Base-by-base conservation (phyloP, 1,284 basidiomycete species). In the Trichosporon sp. region DNA sequence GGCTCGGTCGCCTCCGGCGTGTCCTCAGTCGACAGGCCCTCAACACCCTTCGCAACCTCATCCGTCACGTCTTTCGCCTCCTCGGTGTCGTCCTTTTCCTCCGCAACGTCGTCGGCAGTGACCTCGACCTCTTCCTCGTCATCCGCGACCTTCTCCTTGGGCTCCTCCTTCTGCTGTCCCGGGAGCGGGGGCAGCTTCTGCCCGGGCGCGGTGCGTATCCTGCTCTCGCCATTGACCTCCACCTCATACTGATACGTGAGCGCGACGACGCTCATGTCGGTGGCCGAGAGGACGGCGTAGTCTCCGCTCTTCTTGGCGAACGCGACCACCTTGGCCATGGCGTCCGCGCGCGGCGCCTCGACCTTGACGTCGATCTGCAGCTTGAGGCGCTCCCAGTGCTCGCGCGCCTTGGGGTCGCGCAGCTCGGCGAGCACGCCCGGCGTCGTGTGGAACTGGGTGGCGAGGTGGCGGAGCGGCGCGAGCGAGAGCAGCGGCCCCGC, bases 281-380 rank as follows among this genome's bases (percentile, higher is more conserved):
- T 88, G 77, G 90, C 87, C 9, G 95, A 98, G 34, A 99, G 87
- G 60, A 96, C 96, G 38, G 92, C 87, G 79, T 94, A 96, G 83
- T 99, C 97, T 83, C 97, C 97, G 0, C 96, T 98, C 86, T 93
- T 93, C 86, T 93, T 95, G 3, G 97, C 93, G 83, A 91, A 92
- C 72, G 91, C 90, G 65, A 92, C 92, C 9, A 96, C 97, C 84
- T 91, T 88, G 11, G 90, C 85, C 71, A 97, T 81, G 35, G 92
- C 90, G 2, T 88, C 86, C 64, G 90, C 84, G 78, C 91, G 87
- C 18, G 95, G 93, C 51, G 87, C 86, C 73, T 88, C 87, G 11
- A 97, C 87, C 76, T 88, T 86, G 66, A 94, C 87, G 60, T 89
- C 88, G 58, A 94, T 90, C 15, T 92, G 92, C 56, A 81, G 66